A percentile compares a stretch with the other conserved stretches of the same genome.
phyloP scores from a whole-genome alignment of 1,139 yeast genomes.

The Trichomonascaceae sp. region DNA sequence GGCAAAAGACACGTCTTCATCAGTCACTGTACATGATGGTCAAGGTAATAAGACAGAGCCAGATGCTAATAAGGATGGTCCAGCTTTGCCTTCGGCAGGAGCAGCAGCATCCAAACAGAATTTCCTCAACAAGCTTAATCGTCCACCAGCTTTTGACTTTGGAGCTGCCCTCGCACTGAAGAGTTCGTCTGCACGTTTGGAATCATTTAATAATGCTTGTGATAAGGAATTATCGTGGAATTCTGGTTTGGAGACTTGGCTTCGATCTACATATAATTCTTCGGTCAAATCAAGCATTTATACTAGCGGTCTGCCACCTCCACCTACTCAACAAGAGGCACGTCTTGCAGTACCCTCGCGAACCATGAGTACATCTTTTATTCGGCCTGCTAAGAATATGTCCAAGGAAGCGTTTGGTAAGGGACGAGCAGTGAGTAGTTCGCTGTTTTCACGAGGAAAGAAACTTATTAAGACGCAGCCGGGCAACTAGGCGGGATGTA shows the following conservation, averaged over 20 bases:
- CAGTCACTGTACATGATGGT: not conserved
- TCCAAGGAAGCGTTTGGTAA: constrained; percentile 26
- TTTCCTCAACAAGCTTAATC: constrained; percentile 19
- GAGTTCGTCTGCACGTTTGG: constrained; percentile 23
- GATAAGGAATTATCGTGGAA: constrained; percentile 29
- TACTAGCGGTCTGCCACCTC: constrained; percentile 29
- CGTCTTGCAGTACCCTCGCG: constrained; percentile 20
- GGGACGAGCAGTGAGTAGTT: constrained; percentile 32
- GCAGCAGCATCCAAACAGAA: constrained; percentile 3
- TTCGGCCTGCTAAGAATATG: constrained; percentile 23
- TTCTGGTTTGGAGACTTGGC: constrained; percentile 34
- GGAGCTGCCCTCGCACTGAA: constrained; percentile 28
- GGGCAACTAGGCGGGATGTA: not conserved
- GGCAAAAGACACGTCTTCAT: not conserved
- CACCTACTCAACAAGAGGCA: constrained; percentile 21
- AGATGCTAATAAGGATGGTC: constrained; percentile 7
- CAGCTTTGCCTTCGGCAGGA: not conserved
- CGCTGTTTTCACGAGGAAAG: constrained; percentile 31
- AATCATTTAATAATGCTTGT: constrained; percentile 27
- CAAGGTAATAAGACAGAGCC: constrained; percentile 5
- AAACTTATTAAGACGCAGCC: constrained; percentile 23
- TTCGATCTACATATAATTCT: constrained; percentile 17
- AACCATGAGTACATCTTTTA: constrained; percentile 22
- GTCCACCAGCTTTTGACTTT: constrained; percentile 34
- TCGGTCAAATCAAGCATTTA: constrained; percentile 20